These are phyloP conservation scores for Ascosphaera pollenicola DNA, from an alignment of 2,329 filamentous ascomycete genomes.

Conservation along the genomic window DNA sequence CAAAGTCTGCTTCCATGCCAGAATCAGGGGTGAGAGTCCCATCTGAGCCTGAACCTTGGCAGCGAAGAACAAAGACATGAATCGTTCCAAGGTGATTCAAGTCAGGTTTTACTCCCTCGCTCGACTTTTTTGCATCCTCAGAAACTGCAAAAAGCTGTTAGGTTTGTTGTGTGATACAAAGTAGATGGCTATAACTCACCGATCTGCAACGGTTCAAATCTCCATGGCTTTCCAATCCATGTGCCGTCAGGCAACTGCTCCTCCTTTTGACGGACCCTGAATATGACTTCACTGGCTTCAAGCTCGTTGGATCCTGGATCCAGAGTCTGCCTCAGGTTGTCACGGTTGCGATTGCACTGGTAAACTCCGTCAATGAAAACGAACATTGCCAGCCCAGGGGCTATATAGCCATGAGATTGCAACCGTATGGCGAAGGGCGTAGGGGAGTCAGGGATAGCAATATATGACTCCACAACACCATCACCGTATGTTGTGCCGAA, in stretches of 20 bases:
- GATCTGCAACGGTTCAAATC: conserved; percentile 27
- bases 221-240: conserved; percentile 31
- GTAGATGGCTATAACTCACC: conserved; percentile 13
- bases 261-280: conserved; percentile 31
- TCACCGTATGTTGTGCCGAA: conserved; percentile 28
- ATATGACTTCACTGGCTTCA: conserved; percentile 15
- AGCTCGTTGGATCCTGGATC: no score
- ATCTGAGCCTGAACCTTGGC: conserved; percentile 4
- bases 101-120: conserved; percentile 1
- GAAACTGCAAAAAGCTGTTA: neutral
- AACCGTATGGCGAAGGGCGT: conserved; percentile 28
- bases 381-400: conserved; percentile 29
- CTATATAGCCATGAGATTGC: conserved; percentile 27
- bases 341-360: conserved; percentile 33
- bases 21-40: conserved; percentile 5
- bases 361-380: conserved; percentile 36
- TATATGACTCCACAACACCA: conserved; percentile 28
- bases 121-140: conserved; percentile 1
- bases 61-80: conserved; percentile 12
- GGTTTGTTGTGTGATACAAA: no score
- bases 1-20: conserved; percentile 7
- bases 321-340: conserved; percentile 12
- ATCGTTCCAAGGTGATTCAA: conserved; percentile 11
- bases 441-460: conserved; percentile 26
- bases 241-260: conserved; percentile 22